These are phyloP conservation scores for Trichopus zeylanicus DNA, from an alignment of 116 monocot species.

Conservation along the genomic window DNA sequence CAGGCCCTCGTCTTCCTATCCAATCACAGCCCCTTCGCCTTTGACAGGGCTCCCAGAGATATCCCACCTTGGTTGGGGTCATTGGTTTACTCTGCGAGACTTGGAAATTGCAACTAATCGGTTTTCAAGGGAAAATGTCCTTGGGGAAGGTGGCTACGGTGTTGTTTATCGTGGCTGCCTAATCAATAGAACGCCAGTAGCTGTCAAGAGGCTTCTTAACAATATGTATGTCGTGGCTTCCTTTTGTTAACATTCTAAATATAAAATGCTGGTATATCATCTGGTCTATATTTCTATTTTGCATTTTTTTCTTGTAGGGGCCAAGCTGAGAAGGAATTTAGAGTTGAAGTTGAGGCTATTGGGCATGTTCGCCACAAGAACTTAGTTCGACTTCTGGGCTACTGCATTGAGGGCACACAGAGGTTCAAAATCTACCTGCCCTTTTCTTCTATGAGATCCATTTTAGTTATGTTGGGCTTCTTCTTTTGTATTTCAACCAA, in stretches of 20 bases:
- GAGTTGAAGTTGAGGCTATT: constrained; percentile 54
- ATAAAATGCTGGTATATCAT: not conserved
- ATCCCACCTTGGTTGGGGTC: constrained; percentile 78
- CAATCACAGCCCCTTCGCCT: constrained; percentile 59
- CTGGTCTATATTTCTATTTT: not conserved
- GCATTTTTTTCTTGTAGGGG: constrained; percentile 16
- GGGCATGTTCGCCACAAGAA: constrained; percentile 58
- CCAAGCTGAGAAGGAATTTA: constrained; percentile 49
- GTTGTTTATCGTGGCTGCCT: constrained; percentile 57
- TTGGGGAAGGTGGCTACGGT: constrained; percentile 80
- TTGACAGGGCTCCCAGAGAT: constrained; percentile 65
- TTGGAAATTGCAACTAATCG: constrained; percentile 72
- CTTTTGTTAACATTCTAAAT: not conserved
- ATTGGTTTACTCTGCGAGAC: constrained; percentile 78
- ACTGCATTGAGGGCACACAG: constrained; percentile 51
- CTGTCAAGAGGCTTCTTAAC: constrained; percentile 75
- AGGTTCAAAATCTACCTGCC: constrained; percentile 15
- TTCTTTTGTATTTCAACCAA: not conserved
- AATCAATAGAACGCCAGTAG: constrained; percentile 61
- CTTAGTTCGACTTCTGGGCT: constrained; percentile 45
- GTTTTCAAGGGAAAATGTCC: constrained; percentile 66
- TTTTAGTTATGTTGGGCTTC: not conserved
- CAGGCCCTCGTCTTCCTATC: constrained; percentile 20
- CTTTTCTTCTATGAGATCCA: not conserved
- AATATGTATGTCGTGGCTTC: constrained; percentile 48